Evolutionary conservation across 257 asterid genomes (phyloP), one percentile per base, ranked within the genome.

Genomic region (Verbena officinalis): DNA sequence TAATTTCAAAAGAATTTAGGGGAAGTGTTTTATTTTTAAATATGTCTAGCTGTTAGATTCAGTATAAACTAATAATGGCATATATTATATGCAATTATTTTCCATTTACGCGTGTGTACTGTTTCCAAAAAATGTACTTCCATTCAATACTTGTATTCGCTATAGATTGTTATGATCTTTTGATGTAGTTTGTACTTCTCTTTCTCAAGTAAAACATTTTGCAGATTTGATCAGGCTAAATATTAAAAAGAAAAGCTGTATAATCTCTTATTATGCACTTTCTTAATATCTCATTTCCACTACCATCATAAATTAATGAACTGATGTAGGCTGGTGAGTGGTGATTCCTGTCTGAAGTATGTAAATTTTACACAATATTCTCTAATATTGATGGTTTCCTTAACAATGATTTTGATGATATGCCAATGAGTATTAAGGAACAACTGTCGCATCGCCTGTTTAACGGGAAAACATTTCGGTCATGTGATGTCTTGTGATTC

Each of bases 91-190:
- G 5, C 70, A 58, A 40, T 11, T 50, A 42, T 59, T 21, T 20
- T 44, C 65, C 49, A 21, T 59, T 51, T 48, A 64, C 71, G 76
- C 76, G 67, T 71, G 62, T 27, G 13, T 39, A 46, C 13, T 17
- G 1, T 49, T n/a, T 34, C 9, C 15, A 21, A 24, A 48, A 15
- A 54, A 27, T 23, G 0, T 59, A 49, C 17, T 59, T 34, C n/a
- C 38, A 27, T 9, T 70, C 27, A 49, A 36, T 39, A 38, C 46
- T 68, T n/a, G 31, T 39, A 17, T 43, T 44, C 48, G 59, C 59
- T 49, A 4, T 34, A 51, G 60, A 64, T 50, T 44, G 4, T 6
- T 27, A 43, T 4, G 52, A 40, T 40, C n/a, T n/a, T n/a, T n/a
- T n/a, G n/a, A n/a, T n/a, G n/a, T n/a, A n/a, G n/a, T n/a, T n/a